Evolutionary conservation across 208 protist species (phyloP), one percentile per base, ranked within the genome.

Genomic region (Angomonas ambiguus): DNA sequence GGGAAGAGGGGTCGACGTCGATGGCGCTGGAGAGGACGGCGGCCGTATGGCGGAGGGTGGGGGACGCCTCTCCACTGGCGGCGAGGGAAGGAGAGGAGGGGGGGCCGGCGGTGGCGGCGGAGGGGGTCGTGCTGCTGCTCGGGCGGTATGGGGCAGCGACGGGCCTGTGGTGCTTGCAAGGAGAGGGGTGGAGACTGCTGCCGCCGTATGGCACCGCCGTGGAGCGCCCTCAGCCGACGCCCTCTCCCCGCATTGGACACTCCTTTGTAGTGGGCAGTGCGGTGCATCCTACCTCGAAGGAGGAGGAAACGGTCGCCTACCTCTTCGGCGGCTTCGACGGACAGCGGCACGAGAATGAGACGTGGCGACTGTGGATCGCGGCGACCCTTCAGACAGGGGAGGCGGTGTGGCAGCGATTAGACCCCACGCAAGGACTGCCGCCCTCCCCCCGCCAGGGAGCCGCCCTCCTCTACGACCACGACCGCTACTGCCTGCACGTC

Each of bases 301-400:
- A 33, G 53, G 20, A 20, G 24, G 53, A 59, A 28, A 13, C 13
- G 10, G 53, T 59, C 2, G 4, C 34, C 2, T 59, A 59, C 34
- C 24, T 59, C 4, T 59, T 59, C 53, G 53, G 53, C 25, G 53
- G 53, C 27, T 28, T 33, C 25, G 53, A 59, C 24, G 53, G 53
- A 22, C 5, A n/a, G 53, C 53, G 22, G 53, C 24, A 59, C 22
- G 4, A n/a, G 10, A 20, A 30, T 31, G 53, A 59, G 24, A 30
- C 34, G 5, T 59, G 53, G 53, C 53, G 53, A 13, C 53, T 59
- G 53, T 28, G 22, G 24, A 28, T 59, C 27, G 11, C 24, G 3
- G 53, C 20, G 53, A 59, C 53, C 27, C 3, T 59, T 2, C 4
- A 2, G 53, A 32, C 53, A 28, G 27, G 34, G 53, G 53, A 59